These are phyloP conservation scores for Chytriomyces sp. DNA, from an alignment of 192 early-diverging fungal genomes.

Conservation along the genomic window DNA sequence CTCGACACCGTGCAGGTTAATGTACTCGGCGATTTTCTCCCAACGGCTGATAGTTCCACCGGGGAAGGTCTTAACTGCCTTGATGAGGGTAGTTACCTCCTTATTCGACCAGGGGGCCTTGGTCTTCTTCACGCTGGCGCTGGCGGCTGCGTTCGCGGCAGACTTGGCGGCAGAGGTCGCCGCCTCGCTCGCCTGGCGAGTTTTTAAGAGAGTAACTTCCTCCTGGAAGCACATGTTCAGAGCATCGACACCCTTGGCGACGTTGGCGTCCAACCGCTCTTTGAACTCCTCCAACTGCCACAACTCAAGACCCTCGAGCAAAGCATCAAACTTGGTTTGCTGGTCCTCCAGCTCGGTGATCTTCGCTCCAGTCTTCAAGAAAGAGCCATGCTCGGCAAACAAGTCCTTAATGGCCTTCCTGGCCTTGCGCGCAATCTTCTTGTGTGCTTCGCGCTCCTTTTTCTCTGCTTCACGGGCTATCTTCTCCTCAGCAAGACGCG, in stretches of 20 bases:
- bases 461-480: slow-evolving; percentile 59
- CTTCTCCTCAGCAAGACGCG: slow-evolving; percentile 63
- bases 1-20: slow-evolving; percentile 71
- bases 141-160: slow-evolving; percentile 1
- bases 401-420: slow-evolving; percentile 84
- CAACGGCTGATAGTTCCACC: slow-evolving; percentile 75
- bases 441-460: slow-evolving; percentile 84
- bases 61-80: slow-evolving; percentile 79
- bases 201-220: slow-evolving; percentile 33
- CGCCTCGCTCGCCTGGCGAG: slow-evolving; percentile 20
- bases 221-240: slow-evolving; percentile 41
- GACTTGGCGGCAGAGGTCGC: slow-evolving; percentile 10
- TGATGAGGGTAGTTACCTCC: slow-evolving; percentile 74
- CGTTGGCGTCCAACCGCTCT: slow-evolving; percentile 40
- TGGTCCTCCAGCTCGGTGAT: slow-evolving; percentile 67
- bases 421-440: slow-evolving; percentile 88
- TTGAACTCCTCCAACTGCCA: slow-evolving; percentile 49
- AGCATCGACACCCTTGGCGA: slow-evolving; percentile 27
- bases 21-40: slow-evolving; percentile 79
- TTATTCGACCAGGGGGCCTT: slow-evolving; percentile 66
- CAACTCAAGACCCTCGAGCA: slow-evolving; percentile 59
- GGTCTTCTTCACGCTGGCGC: slow-evolving; percentile 9
- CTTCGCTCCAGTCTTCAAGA: slow-evolving; percentile 64
- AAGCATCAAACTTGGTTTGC: slow-evolving; percentile 76
- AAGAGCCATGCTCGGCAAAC: slow-evolving; percentile 79